Evolutionary conservation across 1,284 basidiomycete species (phyloP), one percentile per base, ranked within the genome.

Genomic region (Ganoderma sp.): DNA sequence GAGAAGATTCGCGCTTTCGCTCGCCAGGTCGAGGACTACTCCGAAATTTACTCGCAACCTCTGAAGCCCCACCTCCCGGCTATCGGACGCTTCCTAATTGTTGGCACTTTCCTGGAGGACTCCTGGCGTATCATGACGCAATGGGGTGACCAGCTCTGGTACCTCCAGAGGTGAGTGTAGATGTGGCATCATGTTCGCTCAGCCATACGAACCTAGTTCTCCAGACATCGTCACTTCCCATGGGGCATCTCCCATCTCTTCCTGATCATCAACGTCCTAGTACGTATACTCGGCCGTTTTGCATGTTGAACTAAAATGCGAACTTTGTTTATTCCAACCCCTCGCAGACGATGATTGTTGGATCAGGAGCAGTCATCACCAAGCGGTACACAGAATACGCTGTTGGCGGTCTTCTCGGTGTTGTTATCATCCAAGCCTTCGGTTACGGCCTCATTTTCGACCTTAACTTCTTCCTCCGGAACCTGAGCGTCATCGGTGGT

Each of bases 21-120:
- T 76, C 88, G 88, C 78, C 88, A 91, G 79, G 87, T 95, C 69
- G 98, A 99, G 83, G 98, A 99, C 81, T 84, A 90, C 73, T 88
- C 98, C 78, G 98, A 99, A 80, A 90, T 93, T 73, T 93, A 94
- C 82, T 91, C 96, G 8, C 96, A 98, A 78, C 97, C 98, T 39
- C 86, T 99, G 81, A 92, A 93, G 80, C 98, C 98, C 63, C 92
- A 97, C 80, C 87, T 99, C 75, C 97, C 98, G 39, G 92, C 95
- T 62, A 91, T 99, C 79, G 98, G 96, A 70, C 89, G 98, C 73
- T 99, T 99, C 83, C 83, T 99, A 73, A 99, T 99, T 80, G 96
- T 99, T 66, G 96, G 98, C 56, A 99, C 97, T 6, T 99, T 99
- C 84, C 84, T 97, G 79, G 97, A 99, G 84, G 97, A 99, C 80